A percentile compares a stretch with the other conserved stretches of the same genome.
phyloP scores from a whole-genome alignment of 1,139 yeast species.

The Pneumocystis canis region DNA sequence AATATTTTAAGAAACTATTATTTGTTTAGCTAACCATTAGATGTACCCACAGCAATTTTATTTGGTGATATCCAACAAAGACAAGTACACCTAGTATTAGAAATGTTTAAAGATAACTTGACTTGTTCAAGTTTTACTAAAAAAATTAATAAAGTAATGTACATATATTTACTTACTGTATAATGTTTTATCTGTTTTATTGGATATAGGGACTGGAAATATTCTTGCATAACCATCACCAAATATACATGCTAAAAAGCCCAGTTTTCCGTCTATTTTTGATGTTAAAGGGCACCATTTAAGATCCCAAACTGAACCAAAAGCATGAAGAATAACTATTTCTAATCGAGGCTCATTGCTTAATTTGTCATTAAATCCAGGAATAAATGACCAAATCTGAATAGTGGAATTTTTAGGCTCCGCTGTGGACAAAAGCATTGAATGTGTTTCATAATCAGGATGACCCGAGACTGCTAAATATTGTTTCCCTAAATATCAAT shows the following conservation, averaged over 20 bases:
- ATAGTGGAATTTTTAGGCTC: not conserved
- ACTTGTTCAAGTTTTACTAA: not conserved
- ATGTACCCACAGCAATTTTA: conserved; percentile 3
- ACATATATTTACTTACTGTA: not conserved
- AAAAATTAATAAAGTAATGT: not conserved
- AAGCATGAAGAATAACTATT: conserved; percentile 3
- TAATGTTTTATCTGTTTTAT: not conserved
- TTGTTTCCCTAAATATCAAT: not conserved
- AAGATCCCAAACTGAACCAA: conserved; percentile 4
- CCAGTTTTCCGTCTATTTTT: not conserved
- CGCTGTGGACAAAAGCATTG: not conserved
- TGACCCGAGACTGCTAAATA: not conserved
- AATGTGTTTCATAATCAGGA: conserved; percentile 1
- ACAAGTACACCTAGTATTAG: conserved; percentile 2
- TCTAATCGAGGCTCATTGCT: not conserved
- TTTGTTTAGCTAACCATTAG: conserved; percentile 4
- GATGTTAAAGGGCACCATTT: conserved; percentile 8
- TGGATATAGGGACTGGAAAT: conserved; percentile 1
- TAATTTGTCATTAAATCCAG: not conserved
- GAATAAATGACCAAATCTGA: not conserved
- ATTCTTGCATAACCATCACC: conserved; percentile 5
- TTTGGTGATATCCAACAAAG: conserved; percentile 4
- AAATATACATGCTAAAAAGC: conserved; percentile 7
- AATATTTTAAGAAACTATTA: not conserved
- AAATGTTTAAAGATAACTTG: conserved; percentile 1